A percentile compares a stretch with the other conserved stretches of the same genome.
Conservation (phyloP, 495 filamentous ascomycete species). For the Lophiostoma macrostomum region DNA sequence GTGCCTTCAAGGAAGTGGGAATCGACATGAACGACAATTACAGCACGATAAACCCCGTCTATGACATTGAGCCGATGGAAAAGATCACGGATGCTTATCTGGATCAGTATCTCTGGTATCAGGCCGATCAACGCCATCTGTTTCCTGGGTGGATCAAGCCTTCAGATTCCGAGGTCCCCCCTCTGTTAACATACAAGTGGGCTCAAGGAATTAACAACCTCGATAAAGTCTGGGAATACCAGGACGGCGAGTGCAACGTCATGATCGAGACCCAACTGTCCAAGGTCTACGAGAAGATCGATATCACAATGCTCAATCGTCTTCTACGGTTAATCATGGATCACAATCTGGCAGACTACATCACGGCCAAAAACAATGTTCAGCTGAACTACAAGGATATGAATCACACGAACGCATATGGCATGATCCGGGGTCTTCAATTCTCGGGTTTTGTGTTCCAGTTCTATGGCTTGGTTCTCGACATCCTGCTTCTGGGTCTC, state of each 20-base stretch:
- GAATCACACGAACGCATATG: conserved; percentile 99
- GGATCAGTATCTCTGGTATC: conserved; percentile 99
- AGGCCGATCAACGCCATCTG: conserved; percentile 95
- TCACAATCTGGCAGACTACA: conserved; percentile 98
- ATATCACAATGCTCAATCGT: conserved; percentile 91
- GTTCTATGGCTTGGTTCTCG: conserved; percentile 95
- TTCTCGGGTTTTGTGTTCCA: conserved; percentile 99
- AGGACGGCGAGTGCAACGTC: conserved; percentile 96
- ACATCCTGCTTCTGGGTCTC: conserved; percentile 86
- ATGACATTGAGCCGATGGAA: conserved; percentile 98
- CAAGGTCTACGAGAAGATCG: conserved; percentile 99
- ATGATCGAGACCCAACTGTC: conserved; percentile 98
- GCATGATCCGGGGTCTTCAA: conserved; percentile 94
- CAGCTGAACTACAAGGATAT: conserved; percentile 99
- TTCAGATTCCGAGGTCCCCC: conserved; percentile 98
- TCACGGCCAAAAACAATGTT: conserved; percentile 99
- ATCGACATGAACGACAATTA: conserved; percentile 99
- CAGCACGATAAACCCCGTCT: conserved; percentile 96
- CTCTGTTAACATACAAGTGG: conserved; percentile 96
- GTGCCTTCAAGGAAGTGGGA: conserved; percentile 98
- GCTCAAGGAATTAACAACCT: conserved; percentile 99
- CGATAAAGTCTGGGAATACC: conserved; percentile 93
- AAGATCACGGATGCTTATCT: conserved; percentile 99
- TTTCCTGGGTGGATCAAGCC: conserved; percentile 99
- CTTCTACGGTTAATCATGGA: conserved; percentile 97